Evolutionary conservation across 225 moss, liverwort and hornwort species (phyloP).

Genomic region (Anthoceros angustus): DNA sequence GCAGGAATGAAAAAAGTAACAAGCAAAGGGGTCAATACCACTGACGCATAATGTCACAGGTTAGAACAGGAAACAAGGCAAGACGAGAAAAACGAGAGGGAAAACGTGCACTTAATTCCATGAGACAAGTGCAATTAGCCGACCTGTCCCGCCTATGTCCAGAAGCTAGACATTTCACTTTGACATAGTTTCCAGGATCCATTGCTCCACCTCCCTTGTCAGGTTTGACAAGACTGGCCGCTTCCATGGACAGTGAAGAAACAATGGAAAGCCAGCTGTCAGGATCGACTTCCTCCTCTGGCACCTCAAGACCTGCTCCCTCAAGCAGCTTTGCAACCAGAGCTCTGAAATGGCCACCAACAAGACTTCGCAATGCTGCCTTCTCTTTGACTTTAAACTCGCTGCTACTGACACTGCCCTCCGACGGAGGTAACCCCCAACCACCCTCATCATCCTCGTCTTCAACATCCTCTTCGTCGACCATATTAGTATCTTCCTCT

Average conservation of each 20-base stretch:
- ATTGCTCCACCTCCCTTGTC: slow-evolving; percentile 69
- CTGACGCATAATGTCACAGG: neutral
- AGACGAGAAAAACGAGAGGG: neutral
- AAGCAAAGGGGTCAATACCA: neutral
- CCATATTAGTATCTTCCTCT: neutral
- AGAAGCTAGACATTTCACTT: slow-evolving; percentile 80
- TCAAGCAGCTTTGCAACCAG: slow-evolving; percentile 74
- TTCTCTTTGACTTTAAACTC: slow-evolving; percentile 46
- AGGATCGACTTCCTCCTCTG: slow-evolving; percentile 43
- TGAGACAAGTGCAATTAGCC: neutral
- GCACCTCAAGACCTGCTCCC: slow-evolving; percentile 36
- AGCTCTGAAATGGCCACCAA: slow-evolving; percentile 62
- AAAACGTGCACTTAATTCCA: neutral
- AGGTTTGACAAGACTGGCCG: slow-evolving; percentile 69
- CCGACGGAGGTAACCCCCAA: slow-evolving; percentile 47
- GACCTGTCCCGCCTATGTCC: slow-evolving; percentile 71
- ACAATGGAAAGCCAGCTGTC: slow-evolving; percentile 93
- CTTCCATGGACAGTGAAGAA: slow-evolving; percentile 60
- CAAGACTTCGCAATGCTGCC: slow-evolving; percentile 64
- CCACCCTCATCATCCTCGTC: slow-evolving; percentile 49
- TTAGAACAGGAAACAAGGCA: neutral
- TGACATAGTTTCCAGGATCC: slow-evolving; percentile 86
- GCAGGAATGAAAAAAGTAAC: slow-evolving; percentile 15
- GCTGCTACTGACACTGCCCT: slow-evolving; percentile 50
- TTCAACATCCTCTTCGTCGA: slow-evolving; percentile 47